These are phyloP conservation scores for Hypoxylon trugodes DNA, from an alignment of 495 filamentous ascomycete genomes.

Conservation along the genomic window DNA sequence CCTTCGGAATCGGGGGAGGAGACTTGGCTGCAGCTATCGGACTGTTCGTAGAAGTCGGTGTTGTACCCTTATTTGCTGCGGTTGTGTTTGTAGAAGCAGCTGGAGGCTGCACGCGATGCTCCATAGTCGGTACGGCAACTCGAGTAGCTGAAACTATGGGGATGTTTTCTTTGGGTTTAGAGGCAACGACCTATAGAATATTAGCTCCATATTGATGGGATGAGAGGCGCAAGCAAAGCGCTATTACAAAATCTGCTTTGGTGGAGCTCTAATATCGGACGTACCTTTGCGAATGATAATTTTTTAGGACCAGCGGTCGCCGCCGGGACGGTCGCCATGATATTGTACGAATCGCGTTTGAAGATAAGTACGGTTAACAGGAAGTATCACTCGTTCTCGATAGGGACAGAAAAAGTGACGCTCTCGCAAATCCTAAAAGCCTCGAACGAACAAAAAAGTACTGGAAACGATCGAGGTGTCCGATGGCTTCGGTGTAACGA, in stretches of 20 bases:
- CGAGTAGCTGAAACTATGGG: slow-evolving; percentile 43
- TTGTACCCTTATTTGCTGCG: slow-evolving; percentile 18
- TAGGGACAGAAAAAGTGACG: slow-evolving; percentile 28
- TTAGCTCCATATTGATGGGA: slow-evolving; percentile 5
- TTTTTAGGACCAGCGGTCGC: slow-evolving; percentile 54
- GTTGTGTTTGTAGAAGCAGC: slow-evolving; percentile 10
- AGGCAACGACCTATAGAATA: slow-evolving; percentile 60
- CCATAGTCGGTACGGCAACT: slow-evolving; percentile 42
- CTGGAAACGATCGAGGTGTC: slow-evolving; percentile 36
- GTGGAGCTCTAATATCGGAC: slow-evolving; percentile 24
- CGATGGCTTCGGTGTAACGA: slow-evolving; percentile 31
- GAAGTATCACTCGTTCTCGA: slow-evolving; percentile 14
- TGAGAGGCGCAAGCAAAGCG: not conserved
- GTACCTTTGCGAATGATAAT: slow-evolving; percentile 67
- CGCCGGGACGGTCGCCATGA: slow-evolving; percentile 53
- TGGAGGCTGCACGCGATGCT: slow-evolving; percentile 37
- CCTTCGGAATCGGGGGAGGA: slow-evolving; percentile 22
- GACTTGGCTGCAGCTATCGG: slow-evolving; percentile 29
- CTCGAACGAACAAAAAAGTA: slow-evolving; percentile 28
- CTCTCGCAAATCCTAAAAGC: slow-evolving; percentile 28
- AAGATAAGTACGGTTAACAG: slow-evolving; percentile 1
- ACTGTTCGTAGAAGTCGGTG: slow-evolving; percentile 19
- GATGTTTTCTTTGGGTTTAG: slow-evolving; percentile 56
- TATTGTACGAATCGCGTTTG: slow-evolving; percentile 24
- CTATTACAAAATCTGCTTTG: not conserved